Conservation (phyloP, 2,329 filamentous ascomycete species). For the Curvularia eragrostidis region DNA sequence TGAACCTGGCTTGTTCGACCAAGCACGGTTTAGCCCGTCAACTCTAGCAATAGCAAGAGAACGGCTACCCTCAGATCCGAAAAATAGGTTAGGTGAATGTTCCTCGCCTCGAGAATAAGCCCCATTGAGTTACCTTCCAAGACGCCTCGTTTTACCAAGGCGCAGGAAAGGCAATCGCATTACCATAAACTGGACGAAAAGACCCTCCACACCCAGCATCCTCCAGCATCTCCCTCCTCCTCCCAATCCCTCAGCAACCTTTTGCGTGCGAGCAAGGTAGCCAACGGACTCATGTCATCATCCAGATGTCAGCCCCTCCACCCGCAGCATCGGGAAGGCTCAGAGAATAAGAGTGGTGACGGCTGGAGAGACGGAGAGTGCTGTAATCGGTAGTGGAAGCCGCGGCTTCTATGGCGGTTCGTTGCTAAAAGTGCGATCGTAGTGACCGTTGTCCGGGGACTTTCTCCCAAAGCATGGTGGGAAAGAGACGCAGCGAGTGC, state of each 20-base stretch:
- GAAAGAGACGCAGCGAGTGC: constrained; percentile 45
- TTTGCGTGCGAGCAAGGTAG: constrained; percentile 45
- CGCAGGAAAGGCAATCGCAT: constrained; percentile 83
- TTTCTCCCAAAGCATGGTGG: constrained; percentile 94
- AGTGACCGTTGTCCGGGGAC: constrained; percentile 89
- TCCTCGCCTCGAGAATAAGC: constrained; percentile 99
- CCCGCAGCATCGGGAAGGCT: constrained; percentile 25
- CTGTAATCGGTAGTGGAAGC: constrained; percentile 62
- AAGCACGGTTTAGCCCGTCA: constrained; percentile 57
- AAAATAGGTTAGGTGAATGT: constrained; percentile 59
- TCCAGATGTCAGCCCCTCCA: constrained; percentile 65
- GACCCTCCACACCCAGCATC: constrained; percentile 56
- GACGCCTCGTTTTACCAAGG: constrained; percentile 46
- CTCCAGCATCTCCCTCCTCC: constrained; percentile 38
- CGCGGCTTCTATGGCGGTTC: constrained; percentile 99
- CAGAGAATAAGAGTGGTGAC: constrained; percentile 57
- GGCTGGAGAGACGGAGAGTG: constrained; percentile 58
- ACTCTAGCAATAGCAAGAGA: constrained; percentile 20
- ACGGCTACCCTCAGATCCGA: constrained; percentile 54
- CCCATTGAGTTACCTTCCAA: constrained; percentile 95
- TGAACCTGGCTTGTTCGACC: constrained; percentile 73
- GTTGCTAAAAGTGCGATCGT: constrained; percentile 78
- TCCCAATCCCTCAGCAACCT: constrained; percentile 33
- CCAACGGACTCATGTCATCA: constrained; percentile 88
- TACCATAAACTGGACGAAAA: constrained; percentile 93